Conservation (phyloP, 2,329 filamentous ascomycete species). For the Diaporthe helianthi region DNA sequence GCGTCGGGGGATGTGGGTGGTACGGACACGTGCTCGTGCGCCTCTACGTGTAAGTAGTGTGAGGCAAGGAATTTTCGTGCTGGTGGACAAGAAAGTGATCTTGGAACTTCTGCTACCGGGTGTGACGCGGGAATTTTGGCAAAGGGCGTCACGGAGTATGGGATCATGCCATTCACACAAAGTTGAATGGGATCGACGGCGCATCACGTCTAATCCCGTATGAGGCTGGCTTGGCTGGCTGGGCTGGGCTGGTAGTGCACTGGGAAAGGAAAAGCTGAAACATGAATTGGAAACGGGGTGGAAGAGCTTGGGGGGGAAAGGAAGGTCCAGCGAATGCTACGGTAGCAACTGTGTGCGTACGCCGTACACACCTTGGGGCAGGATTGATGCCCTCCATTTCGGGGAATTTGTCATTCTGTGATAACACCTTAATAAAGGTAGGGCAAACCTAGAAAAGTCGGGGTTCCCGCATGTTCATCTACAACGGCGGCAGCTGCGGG, state of each 20-base stretch:
- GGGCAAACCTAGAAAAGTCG: neutral
- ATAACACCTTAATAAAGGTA: neutral
- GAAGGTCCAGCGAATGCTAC: neutral
- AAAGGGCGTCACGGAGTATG: too few relatives aligned
- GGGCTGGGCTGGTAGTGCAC: too few relatives aligned
- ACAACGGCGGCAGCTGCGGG: neutral
- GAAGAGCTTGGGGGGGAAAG: neutral
- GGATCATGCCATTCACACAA: neutral
- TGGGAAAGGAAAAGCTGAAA: constrained; percentile 6
- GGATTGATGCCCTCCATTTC: neutral
- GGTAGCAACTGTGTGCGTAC: neutral
- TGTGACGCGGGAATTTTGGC: constrained; percentile 6
- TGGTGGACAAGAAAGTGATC: neutral
- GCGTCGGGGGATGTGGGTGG: too few relatives aligned
- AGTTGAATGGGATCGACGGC: neutral
- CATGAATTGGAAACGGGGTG: constrained; percentile 10
- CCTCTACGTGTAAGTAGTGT: too few relatives aligned
- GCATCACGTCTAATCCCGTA: neutral
- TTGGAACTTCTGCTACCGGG: neutral
- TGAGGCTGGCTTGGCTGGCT: too few relatives aligned
- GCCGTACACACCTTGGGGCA: too few relatives aligned
- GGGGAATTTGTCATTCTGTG: neutral
- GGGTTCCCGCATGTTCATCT: neutral
- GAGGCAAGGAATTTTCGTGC: neutral
- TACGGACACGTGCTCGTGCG: neutral